A percentile compares a stretch with the other conserved stretches of the same genome.
These are phyloP conservation scores for Colletotrichum spaethianum DNA, from an alignment of 2,329 filamentous ascomycete species.

Conservation along the genomic window DNA sequence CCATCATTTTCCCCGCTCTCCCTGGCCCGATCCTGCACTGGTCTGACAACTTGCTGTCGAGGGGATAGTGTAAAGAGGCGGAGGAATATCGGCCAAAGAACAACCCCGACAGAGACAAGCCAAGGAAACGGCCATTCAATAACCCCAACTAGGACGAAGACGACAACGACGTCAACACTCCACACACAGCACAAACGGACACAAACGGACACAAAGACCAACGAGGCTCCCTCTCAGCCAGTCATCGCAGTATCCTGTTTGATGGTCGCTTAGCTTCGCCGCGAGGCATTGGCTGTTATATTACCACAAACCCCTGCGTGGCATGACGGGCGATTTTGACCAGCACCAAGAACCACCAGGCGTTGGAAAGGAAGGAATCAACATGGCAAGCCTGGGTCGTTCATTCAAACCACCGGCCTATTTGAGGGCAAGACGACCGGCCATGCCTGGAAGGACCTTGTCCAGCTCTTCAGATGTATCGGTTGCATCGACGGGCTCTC, in stretches of 20 bases:
- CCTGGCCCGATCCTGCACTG: conserved; percentile 1
- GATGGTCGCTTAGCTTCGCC: no score
- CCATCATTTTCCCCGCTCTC: conserved; percentile 1
- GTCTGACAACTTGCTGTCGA: conserved; percentile 2
- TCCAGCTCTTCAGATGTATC: conserved; percentile 65
- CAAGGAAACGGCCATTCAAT: not conserved
- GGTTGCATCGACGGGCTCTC: conserved; percentile 50
- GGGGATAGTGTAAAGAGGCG: not conserved
- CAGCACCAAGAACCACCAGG: not conserved
- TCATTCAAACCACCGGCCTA: conserved; percentile 64
- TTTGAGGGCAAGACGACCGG: conserved; percentile 59
- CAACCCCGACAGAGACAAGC: not conserved
- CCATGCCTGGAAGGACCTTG: conserved; percentile 58
- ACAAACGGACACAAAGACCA: not conserved
- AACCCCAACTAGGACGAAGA: not conserved
- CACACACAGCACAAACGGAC: not conserved
- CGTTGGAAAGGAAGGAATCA: conserved; percentile 29
- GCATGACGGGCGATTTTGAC: conserved; percentile 3
- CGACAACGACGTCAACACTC: not conserved
- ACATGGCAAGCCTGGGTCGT: conserved; percentile 64
- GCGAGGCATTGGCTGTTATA: not conserved
- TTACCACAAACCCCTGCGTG: not conserved
- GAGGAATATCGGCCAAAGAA: not conserved
- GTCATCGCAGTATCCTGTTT: not conserved
- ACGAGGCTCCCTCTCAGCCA: not conserved